These are phyloP conservation scores for Pestalotiopsis sp. DNA, from an alignment of 2,329 filamentous ascomycete genomes.

Conservation along the genomic window DNA sequence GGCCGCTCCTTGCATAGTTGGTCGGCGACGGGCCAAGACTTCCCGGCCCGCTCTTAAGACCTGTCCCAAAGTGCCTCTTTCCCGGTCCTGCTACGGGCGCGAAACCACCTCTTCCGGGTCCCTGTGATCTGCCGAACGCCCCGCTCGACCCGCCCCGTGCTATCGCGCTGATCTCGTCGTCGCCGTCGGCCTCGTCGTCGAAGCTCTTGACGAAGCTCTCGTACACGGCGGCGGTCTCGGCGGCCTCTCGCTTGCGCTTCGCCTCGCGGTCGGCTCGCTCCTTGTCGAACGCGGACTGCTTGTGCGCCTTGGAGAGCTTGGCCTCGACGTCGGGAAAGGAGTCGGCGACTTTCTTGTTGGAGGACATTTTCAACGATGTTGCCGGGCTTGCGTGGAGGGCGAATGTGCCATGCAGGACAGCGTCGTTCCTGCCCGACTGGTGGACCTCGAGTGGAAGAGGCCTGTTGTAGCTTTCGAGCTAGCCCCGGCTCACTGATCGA, in stretches of 20 bases:
- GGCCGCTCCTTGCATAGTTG: constrained; percentile 60
- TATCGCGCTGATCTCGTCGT: constrained; percentile 22
- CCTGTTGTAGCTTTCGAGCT: background rate
- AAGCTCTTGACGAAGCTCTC: constrained; percentile 86
- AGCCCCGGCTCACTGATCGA: background rate
- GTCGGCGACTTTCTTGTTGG: constrained; percentile 48
- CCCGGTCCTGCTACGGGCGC: constrained; percentile 35
- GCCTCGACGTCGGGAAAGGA: constrained; percentile 73
- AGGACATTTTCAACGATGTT: constrained; percentile 36
- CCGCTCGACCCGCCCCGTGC: constrained; percentile 28
- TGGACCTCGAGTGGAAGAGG: background rate
- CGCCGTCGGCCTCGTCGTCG: constrained; percentile 59
- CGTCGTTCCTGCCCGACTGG: background rate
- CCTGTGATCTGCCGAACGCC: constrained; percentile 26
- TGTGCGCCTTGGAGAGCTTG: constrained; percentile 78
- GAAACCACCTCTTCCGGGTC: constrained; percentile 28
- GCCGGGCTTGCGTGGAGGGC: constrained; percentile 16
- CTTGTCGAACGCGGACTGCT: constrained; percentile 86
- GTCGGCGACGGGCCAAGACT: constrained; percentile 58
- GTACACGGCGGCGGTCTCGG: constrained; percentile 84
- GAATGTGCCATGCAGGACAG: background rate
- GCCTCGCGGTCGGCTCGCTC: constrained; percentile 89
- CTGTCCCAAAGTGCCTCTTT: constrained; percentile 69
- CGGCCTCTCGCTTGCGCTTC: constrained; percentile 81
- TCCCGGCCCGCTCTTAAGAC: constrained; percentile 62